A percentile compares a stretch with the other conserved stretches of the same genome.
These are phyloP conservation scores for Acer saccharum DNA, from an alignment of 345 rosid species.

Conservation along the genomic window DNA sequence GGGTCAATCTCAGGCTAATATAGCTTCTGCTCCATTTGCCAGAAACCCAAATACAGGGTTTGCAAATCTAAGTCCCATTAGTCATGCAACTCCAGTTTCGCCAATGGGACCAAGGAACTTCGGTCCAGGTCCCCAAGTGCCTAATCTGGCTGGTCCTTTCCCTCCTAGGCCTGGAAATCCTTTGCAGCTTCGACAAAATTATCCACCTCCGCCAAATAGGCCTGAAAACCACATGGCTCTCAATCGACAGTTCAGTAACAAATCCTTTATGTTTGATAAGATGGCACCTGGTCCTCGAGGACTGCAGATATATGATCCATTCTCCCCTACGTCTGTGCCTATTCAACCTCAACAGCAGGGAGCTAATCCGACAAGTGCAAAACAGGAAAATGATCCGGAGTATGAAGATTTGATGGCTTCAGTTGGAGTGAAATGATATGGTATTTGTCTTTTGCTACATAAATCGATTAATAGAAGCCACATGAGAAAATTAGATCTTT, in stretches of 20 bases:
- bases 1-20: conserved; percentile 35
- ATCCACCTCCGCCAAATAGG: conserved; percentile 30
- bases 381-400: conserved; percentile 57
- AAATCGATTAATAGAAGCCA: background rate
- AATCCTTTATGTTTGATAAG: conserved; percentile 26
- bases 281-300: conserved; percentile 33
- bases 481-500: background rate
- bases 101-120: conserved; percentile 53
- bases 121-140: conserved; percentile 35
- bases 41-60: conserved; percentile 38
- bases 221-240: conserved; percentile 33
- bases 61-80: conserved; percentile 37
- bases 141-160: conserved; percentile 42
- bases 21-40: conserved; percentile 22
- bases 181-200: conserved; percentile 41
- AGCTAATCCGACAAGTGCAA: conserved; percentile 29
- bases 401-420: conserved; percentile 77
- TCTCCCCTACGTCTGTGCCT: conserved; percentile 65
- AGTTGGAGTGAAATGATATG: conserved; percentile 52
- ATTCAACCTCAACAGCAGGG: conserved; percentile 44
- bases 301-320: conserved; percentile 83
- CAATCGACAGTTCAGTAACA: conserved; percentile 36
- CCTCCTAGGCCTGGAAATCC: conserved; percentile 57
- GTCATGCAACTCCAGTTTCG: conserved; percentile 30
- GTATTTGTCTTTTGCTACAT: background rate